A percentile compares a stretch with the other conserved stretches of the same genome.
Evolutionary conservation across 495 filamentous ascomycete genomes (phyloP).

Genomic region (Penicillium bialowiezense): DNA sequence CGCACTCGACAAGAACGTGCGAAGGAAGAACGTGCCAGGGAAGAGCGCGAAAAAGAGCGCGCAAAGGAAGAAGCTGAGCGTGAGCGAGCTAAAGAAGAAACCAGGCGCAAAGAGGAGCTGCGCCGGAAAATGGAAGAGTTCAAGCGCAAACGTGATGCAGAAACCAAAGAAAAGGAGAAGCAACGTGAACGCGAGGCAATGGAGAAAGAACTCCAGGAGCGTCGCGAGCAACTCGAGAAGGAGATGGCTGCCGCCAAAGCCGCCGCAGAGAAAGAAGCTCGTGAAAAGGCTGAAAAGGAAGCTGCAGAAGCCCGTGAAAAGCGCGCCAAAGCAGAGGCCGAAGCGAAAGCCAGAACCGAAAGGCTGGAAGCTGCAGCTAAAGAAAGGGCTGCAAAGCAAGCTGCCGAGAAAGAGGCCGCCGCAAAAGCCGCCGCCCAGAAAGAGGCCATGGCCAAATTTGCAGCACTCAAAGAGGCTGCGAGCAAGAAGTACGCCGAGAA

Average conservation of each 20-base stretch:
- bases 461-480: constrained; percentile 44
- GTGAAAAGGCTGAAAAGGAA: constrained; percentile 40
- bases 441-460: constrained; percentile 47
- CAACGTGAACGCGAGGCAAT: constrained; percentile 49
- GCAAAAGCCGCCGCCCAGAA: constrained; percentile 43
- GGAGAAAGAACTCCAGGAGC: constrained; percentile 47
- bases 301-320: constrained; percentile 31
- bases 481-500: constrained; percentile 46
- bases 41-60: constrained; percentile 15
- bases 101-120: constrained; percentile 46
- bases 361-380: constrained; percentile 40
- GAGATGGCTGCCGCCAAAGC: constrained; percentile 46
- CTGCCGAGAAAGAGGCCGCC: constrained; percentile 45
- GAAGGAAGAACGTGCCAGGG: constrained; percentile 9
- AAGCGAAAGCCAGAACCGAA: constrained; percentile 36
- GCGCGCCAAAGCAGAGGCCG: constrained; percentile 28
- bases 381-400: constrained; percentile 35
- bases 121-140: constrained; percentile 63
- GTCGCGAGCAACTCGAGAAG: constrained; percentile 48
- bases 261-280: constrained; percentile 43
- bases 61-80: constrained; percentile 50
- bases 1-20: constrained; percentile 6
- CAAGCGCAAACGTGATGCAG: constrained; percentile 44
- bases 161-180: constrained; percentile 43
- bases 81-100: constrained; percentile 73